Evolutionary conservation across 2,329 filamentous ascomycete species (phyloP).

Genomic region (Aureobasidium namibiae): DNA sequence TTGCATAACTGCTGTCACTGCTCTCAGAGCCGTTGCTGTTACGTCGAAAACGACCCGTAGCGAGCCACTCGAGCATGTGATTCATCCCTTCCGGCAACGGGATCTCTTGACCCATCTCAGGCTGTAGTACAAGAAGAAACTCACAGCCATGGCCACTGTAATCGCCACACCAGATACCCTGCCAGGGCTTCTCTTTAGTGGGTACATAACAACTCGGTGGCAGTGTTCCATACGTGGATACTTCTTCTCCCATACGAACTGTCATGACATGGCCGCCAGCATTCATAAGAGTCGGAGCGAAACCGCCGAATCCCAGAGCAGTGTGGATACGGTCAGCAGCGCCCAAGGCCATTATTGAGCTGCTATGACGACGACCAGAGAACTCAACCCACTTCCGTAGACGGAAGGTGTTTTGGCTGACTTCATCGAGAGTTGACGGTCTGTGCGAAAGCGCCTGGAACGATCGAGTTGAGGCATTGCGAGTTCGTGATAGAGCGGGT

Average conservation of each 20-base stretch:
- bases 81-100: conserved; percentile 32
- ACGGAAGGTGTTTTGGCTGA: conserved; percentile 64
- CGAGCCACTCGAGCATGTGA: conserved; percentile 25
- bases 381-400: conserved; percentile 72
- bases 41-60: conserved; percentile 17
- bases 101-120: conserved; percentile 38
- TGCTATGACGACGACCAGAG: conserved; percentile 25
- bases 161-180: conserved; percentile 88
- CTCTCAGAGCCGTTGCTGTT: conserved; percentile 18
- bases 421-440: conserved; percentile 47
- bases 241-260: conserved; percentile 42
- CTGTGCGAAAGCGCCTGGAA: conserved; percentile 39
- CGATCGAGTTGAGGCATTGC: conserved; percentile 39
- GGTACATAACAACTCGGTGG: conserved; percentile 70
- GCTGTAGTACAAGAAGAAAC: conserved; percentile 75
- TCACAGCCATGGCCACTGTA: conserved; percentile 84
- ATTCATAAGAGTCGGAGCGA: conserved; percentile 13
- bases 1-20: conserved; percentile 15
- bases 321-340: conserved; percentile 17
- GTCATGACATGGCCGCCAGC: conserved; percentile 19
- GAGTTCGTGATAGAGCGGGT: conserved; percentile 53
- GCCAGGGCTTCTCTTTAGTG: conserved; percentile 69
- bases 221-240: conserved; percentile 63
- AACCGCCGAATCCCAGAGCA: conserved; percentile 17
- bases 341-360: conserved; percentile 20